Evolutionary conservation across 371 early-diverging fungal genomes (phyloP), one percentile per base, ranked within the genome.

Genomic region (Globomyces sp.): DNA sequence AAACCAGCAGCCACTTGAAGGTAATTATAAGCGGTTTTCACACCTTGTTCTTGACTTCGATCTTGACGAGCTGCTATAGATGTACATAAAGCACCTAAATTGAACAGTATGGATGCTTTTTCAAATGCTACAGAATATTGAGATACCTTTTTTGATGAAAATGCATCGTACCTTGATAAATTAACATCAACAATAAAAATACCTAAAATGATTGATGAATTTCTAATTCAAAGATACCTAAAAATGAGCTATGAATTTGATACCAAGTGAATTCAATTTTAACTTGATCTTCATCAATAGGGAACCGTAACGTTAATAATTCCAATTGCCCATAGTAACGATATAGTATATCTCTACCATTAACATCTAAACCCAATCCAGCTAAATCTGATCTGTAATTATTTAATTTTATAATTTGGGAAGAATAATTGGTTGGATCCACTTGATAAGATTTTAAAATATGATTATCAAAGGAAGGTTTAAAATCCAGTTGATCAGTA

Each of bases 251-350:
- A 53, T 41, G 1, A 11, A 52, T 74, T 64, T 24, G 24, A 24
- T 85, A 93, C 97, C 97, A 97, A 48, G 85, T 86, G 70, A 97
- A 97, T 2, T 85, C 73, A 5, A 94, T 83, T 71, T 90, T 92
- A 59, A 95, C 87, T 68, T 90, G 86, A 51, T 91, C 89, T 71
- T 94, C 94, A 70, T 93, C 95, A 4, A 95, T 87, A 24, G 90
- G 92, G 72, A 98, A 94, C 41, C 95, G 86, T 61, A 93, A 78
- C 70, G 95, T 97, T n/a, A 96, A 78, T 8, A 95, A 79, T 70
- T 98, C 97, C 50, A 98, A 77, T 70, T 98, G 98, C 41, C 94
- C 93, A 81, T 92, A 95, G 77, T 98, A 98, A 40, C 94, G 88
- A 75, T 93, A 95, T 45, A 95, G 79, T 43, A 96, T 84, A 76